Percentiles rank a stretch among this genome's conserved stretches.
These are phyloP conservation scores for Helminthosporium solani DNA, from an alignment of 2,329 filamentous ascomycete species.

Conservation along the genomic window DNA sequence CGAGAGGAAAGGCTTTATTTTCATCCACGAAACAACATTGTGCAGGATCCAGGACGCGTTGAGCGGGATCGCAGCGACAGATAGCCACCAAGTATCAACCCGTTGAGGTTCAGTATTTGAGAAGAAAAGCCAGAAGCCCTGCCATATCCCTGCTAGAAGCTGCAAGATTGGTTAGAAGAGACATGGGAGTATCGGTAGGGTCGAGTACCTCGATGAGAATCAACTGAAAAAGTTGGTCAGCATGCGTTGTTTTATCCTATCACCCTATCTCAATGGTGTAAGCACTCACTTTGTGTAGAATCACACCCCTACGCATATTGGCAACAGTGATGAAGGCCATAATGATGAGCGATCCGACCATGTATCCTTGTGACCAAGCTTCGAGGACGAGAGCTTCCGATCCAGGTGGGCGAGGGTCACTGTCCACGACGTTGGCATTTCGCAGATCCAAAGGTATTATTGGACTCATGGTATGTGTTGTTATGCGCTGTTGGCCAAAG, in stretches of 20 bases:
- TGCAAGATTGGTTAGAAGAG: slow-evolving; percentile 25
- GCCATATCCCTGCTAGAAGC: slow-evolving; percentile 58
- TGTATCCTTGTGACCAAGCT: slow-evolving; percentile 44
- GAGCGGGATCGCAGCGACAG: slow-evolving; percentile 59
- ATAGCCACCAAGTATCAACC: slow-evolving; percentile 60
- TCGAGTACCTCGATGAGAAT: slow-evolving; percentile 50
- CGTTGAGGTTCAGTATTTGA: slow-evolving; percentile 51
- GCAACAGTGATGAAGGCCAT: slow-evolving; percentile 51
- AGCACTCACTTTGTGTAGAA: slow-evolving; percentile 48
- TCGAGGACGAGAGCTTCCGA: slow-evolving; percentile 40
- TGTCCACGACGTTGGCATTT: slow-evolving; percentile 3
- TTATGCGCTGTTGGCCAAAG: neutral
- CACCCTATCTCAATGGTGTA: neutral
- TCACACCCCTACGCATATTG: slow-evolving; percentile 51
- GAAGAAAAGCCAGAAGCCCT: slow-evolving; percentile 62
- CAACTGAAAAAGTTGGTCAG: slow-evolving; percentile 33
- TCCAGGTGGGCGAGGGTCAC: slow-evolving; percentile 28
- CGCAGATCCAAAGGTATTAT: neutral
- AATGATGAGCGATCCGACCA: slow-evolving; percentile 48
- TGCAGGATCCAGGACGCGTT: slow-evolving; percentile 65
- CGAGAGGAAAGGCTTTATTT: slow-evolving; percentile 61
- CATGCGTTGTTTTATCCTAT: neutral
- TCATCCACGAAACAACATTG: slow-evolving; percentile 68
- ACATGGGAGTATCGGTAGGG: neutral
- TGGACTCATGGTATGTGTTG: slow-evolving; percentile 7